Conservation (phyloP, 441 rosid species). For the Pelargonium citronellum region DNA sequence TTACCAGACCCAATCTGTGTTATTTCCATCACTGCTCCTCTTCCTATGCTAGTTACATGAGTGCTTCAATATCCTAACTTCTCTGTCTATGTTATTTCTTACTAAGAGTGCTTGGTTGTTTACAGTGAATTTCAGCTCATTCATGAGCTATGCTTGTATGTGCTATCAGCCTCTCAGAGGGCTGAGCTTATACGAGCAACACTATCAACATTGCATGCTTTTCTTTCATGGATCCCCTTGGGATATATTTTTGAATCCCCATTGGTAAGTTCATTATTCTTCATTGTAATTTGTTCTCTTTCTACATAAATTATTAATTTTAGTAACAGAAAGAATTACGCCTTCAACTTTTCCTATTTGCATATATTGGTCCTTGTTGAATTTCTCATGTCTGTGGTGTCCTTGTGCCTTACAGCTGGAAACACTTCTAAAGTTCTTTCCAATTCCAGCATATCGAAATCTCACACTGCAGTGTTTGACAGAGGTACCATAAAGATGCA, state of each 20-base stretch:
- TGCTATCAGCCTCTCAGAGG: slow-evolving; percentile 94
- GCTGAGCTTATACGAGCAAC: slow-evolving; percentile 95
- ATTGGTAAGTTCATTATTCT: slow-evolving; percentile 47
- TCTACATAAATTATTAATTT: not conserved
- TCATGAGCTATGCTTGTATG: slow-evolving; percentile 96
- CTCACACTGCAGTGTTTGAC: slow-evolving; percentile 96
- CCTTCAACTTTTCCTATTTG: not conserved
- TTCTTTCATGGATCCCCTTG: slow-evolving; percentile 98
- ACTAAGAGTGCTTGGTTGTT: slow-evolving; percentile 28
- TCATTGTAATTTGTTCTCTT: slow-evolving; percentile 12
- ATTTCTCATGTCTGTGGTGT: slow-evolving; percentile 5
- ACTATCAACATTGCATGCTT: slow-evolving; percentile 92
- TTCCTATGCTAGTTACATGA: not conserved
- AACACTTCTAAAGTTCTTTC: slow-evolving; percentile 88
- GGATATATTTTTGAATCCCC: slow-evolving; percentile 99
- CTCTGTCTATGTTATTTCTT: slow-evolving; percentile 16
- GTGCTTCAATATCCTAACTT: not conserved
- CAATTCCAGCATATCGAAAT: slow-evolving; percentile 75
- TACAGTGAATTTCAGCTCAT: slow-evolving; percentile 98
- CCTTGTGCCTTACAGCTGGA: slow-evolving; percentile 56
- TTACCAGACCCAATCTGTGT: not conserved
- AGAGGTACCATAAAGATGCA: slow-evolving; percentile 48
- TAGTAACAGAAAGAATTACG: not conserved
- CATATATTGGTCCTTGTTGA: not conserved
- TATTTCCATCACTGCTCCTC: not conserved